Conservation (phyloP, 495 filamentous ascomycete species). For the Penicillium argentinense region DNA sequence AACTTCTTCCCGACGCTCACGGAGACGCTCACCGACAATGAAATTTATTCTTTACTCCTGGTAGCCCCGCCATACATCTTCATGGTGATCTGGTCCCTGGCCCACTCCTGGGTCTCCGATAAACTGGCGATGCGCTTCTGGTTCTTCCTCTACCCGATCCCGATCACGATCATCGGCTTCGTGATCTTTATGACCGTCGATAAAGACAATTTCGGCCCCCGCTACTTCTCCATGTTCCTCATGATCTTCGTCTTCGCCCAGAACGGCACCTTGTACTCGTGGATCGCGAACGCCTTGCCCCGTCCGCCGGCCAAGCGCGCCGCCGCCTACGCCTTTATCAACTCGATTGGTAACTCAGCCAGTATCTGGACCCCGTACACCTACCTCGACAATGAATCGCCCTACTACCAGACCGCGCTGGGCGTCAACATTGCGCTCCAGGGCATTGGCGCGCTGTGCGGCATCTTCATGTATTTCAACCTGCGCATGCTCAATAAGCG, state of each 20-base stretch:
- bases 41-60: slow-evolving; percentile 47
- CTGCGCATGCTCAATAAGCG: slow-evolving; percentile 44
- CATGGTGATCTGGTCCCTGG: slow-evolving; percentile 50
- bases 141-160: slow-evolving; percentile 53
- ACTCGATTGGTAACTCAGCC: slow-evolving; percentile 52
- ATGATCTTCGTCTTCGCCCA: slow-evolving; percentile 56
- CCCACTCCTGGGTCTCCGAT: slow-evolving; percentile 48
- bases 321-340: slow-evolving; percentile 56
- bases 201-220: slow-evolving; percentile 39
- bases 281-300: slow-evolving; percentile 53
- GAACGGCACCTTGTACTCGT: slow-evolving; percentile 54
- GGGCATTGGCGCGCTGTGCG: slow-evolving; percentile 34
- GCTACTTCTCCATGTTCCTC: slow-evolving; percentile 55
- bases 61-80: slow-evolving; percentile 57
- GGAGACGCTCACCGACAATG: slow-evolving; percentile 38
- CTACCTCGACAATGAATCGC: slow-evolving; percentile 37
- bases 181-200: slow-evolving; percentile 51
- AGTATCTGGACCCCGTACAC: slow-evolving; percentile 58
- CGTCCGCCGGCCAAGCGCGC: slow-evolving; percentile 55
- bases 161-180: slow-evolving; percentile 50
- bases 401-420: slow-evolving; percentile 47
- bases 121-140: slow-evolving; percentile 47
- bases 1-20: slow-evolving; percentile 57
- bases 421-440: slow-evolving; percentile 50
- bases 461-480: slow-evolving; percentile 43